Base-by-base conservation (phyloP, 805 yeast genomes). In the Millerozyma acaciae region DNA sequence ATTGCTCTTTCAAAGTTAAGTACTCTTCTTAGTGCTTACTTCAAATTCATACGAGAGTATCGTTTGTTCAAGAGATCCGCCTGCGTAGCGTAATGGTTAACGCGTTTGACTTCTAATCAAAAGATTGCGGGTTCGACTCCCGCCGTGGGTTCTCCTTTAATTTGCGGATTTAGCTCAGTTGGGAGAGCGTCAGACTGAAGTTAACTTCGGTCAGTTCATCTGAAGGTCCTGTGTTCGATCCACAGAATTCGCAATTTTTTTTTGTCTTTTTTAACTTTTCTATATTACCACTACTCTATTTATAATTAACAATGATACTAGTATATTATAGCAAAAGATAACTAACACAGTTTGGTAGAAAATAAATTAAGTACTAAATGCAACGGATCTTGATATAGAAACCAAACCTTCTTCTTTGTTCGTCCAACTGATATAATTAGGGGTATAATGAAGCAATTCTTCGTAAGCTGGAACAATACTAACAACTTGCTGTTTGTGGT, bases 341-440 rank as follows among this genome's bases (percentile, higher is more conserved):
- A 12, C 18, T 6, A 13, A 14, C 6, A 30, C 16, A 14, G 19
- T 8, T 16, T 30, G 15, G 8, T 12, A 25, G 6, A 18, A 8
- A 21, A 21, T 21, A 7, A 30, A 21, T 7, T 30, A 25, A 21
- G n/a, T n/a, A n/a, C n/a, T n/a, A n/a, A n/a, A n/a, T n/a, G n/a
- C 28, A 35, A 80, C 50, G 41, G 65, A 68, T 41, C 70, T 68
- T 28, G 66, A 62, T 16, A 83, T 70, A 37, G 75, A 70, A 2
- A 87, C 82, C 44, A 88, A 54, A 0, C 96, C 96, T 30, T 76
- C 74, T 10, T 68, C 77, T 38, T 60, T 47, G 47, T 85, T 88
- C 19, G 86, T 72, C 65, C 78, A 79, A 3, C 79, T 70, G 15
- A 79, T 70, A 53, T 75, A 73, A 15, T 65, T 57, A 1, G 95